Evolutionary conservation across 148 eudicot genomes (phyloP), one percentile per base, ranked within the genome.

Genomic region (Amaranthus palmeri): DNA sequence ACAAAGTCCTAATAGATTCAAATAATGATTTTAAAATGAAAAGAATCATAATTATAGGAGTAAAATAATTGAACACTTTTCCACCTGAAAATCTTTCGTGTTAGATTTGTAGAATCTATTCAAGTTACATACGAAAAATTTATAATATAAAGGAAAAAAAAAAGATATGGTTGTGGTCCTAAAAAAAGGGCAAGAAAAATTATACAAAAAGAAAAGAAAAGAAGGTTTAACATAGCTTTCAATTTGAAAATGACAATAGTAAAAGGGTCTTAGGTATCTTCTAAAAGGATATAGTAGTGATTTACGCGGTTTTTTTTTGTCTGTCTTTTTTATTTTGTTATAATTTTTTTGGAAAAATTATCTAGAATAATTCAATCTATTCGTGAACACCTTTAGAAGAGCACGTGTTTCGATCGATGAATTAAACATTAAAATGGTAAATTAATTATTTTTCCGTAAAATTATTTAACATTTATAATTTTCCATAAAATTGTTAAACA

Each of bases 241-340:
- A 74, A 50, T 49, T 60, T 74, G 78, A 70, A 74, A 74, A 79
- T 79, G 82, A 79, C 82, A 71, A 74, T 69, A 70, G 74, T 79
- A 70, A 79, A 70, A 79, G 78, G 36, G 72, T 25, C 36, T 25
- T 25, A 25, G 36, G 36, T 25, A 52, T 58, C 47, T 70, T 70
- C 62, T 69, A 79, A 74, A 79, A 74, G 74, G 72, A 67, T 64
- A 65, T 25, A 25, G 36, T 25, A 25, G 36, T 25, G 36, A 25
- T 25, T 25, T 25, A 2, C 2, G 36, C 36, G 1, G 2, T 25
- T 25, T 25, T 25, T 25, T 25, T 25, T 0, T 0, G 36, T 25
- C 36, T 25, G 36, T 25, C 36, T 25, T 2, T 25, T 25, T 25
- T 25, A 25, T 25, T 25, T 25, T 25, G 36, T 25, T 25, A 25